phyloP scores from a whole-genome alignment of 495 filamentous ascomycete species.

The Neohortaea acidophila region DNA sequence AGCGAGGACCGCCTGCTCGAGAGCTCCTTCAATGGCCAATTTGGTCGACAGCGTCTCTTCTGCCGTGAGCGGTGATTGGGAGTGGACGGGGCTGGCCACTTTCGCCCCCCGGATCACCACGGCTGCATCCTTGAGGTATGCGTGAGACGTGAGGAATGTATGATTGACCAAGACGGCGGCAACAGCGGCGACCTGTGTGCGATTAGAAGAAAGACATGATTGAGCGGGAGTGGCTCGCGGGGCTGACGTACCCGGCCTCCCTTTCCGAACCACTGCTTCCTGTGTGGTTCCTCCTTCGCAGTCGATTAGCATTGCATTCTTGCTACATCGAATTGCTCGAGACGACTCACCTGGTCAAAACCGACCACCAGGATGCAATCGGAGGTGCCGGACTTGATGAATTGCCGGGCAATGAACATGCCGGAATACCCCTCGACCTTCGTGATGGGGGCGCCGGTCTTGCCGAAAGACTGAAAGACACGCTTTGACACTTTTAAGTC shows the following conservation, averaged over 20 bases:
- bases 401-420: constrained; percentile 1
- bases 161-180: constrained; percentile 7
- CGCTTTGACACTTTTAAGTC: background rate
- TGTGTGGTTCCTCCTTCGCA: no score
- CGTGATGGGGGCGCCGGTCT: constrained; percentile 2
- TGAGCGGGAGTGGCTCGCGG: background rate
- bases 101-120: background rate
- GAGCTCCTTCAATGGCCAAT: background rate
- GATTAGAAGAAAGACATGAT: background rate
- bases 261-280: no score
- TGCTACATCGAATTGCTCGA: background rate
- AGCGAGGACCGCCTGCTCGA: background rate
- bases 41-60: background rate
- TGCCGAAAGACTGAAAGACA: constrained; percentile 1
- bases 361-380: constrained; percentile 8
- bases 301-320: background rate
- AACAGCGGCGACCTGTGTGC: constrained; percentile 1
- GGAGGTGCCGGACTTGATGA: constrained; percentile 1
- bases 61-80: background rate
- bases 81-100: background rate
- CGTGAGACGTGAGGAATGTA: constrained; percentile 8
- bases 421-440: constrained; percentile 8
- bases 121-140: constrained; percentile 11
- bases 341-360: constrained; percentile 3
- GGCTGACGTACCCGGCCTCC: background rate